Evolutionary conservation across 2,329 filamentous ascomycete genomes (phyloP).

Genomic region (Phialophora verrucosa): DNA sequence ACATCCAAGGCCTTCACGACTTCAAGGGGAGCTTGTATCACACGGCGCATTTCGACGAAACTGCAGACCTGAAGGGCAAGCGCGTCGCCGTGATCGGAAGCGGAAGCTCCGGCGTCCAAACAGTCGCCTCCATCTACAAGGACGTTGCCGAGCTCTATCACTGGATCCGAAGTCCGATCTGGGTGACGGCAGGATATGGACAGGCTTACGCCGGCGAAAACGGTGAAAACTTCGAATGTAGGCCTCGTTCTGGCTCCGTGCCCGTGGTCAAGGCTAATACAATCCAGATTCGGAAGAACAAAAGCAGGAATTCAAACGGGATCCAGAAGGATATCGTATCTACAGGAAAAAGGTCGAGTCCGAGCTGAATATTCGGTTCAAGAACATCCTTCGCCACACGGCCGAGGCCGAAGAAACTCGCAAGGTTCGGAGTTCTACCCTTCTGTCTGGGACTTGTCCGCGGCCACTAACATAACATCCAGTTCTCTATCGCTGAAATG

Average conservation of each 20-base stretch:
- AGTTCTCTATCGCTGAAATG: conserved; percentile 22
- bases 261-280: conserved; percentile 30
- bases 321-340: conserved; percentile 41
- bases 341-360: conserved; percentile 56
- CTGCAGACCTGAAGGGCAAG: conserved; percentile 59
- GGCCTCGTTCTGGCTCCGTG: conserved; percentile 31
- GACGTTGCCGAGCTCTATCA: conserved; percentile 41
- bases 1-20: conserved; percentile 38
- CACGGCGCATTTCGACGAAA: conserved; percentile 51
- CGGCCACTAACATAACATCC: too few relatives aligned
- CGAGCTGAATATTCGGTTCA: conserved; percentile 59
- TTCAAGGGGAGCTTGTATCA: conserved; percentile 42
- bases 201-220: conserved; percentile 20
- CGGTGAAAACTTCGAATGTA: conserved; percentile 28
- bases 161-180: conserved; percentile 26
- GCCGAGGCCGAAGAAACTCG: conserved; percentile 3
- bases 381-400: conserved; percentile 31
- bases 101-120: conserved; percentile 61
- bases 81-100: conserved; percentile 63
- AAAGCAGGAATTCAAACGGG: conserved; percentile 18
- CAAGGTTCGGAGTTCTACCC: not conserved
- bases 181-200: conserved; percentile 31
- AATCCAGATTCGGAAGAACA: conserved; percentile 27
- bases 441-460: conserved; percentile 12
- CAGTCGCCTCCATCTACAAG: conserved; percentile 56